Conservation (phyloP, 2,329 filamentous ascomycete genomes). For the Penicillium sp. region DNA sequence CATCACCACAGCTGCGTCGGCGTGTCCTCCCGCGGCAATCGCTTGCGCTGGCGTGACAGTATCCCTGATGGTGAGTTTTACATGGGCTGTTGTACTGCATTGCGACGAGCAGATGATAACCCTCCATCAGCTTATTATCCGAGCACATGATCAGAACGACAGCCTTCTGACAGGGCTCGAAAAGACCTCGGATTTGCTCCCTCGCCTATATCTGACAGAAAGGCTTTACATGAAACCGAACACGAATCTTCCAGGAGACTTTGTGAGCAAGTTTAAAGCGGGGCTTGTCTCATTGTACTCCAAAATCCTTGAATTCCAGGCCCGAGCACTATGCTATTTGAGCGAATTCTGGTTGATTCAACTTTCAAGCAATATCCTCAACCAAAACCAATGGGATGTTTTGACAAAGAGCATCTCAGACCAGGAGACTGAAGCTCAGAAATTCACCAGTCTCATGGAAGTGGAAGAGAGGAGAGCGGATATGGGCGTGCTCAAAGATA, state of each 20-base stretch:
- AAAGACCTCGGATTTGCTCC: conserved; percentile 2
- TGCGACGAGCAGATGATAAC: background rate
- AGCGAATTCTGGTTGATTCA: background rate
- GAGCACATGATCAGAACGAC: conserved; percentile 8
- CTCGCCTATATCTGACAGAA: conserved; percentile 9
- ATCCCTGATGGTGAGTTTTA: conserved; percentile 4
- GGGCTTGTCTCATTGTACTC: conserved; percentile 3
- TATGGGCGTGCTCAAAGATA: no score
- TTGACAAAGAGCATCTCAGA: background rate
- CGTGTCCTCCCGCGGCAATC: conserved; percentile 10
- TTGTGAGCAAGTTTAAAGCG: background rate
- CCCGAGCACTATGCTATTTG: conserved; percentile 13
- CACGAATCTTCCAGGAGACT: background rate
- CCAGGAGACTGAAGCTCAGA: background rate
- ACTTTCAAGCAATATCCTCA: background rate
- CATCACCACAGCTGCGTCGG: conserved; percentile 3
- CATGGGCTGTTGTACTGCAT: no score
- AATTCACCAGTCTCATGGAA: background rate
- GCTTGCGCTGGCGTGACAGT: conserved; percentile 9
- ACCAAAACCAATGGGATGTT: background rate
- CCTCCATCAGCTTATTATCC: conserved; percentile 6
- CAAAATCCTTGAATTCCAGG: conserved; percentile 16
- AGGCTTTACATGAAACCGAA: background rate
- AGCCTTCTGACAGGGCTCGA: conserved; percentile 13
- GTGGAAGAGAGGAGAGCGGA: background rate